A percentile compares a stretch with the other conserved stretches of the same genome.
These are phyloP conservation scores for Scheffersomyces spartinae DNA, from an alignment of 805 yeast species.

Conservation along the genomic window DNA sequence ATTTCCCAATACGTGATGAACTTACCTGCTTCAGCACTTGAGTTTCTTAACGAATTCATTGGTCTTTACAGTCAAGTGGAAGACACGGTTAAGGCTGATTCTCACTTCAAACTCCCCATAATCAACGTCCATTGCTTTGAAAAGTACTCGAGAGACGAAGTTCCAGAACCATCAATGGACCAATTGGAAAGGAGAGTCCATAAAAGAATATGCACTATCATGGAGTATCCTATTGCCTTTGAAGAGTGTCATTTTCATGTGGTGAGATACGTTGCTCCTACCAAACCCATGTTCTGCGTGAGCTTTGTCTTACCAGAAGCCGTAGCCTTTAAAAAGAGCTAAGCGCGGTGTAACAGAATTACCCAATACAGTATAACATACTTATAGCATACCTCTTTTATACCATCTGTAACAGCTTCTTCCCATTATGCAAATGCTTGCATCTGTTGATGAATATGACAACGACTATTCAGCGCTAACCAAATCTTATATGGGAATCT, in stretches of 20 bases:
- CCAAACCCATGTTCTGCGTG: conserved; percentile 92
- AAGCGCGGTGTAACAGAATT: no score
- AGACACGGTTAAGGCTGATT: conserved; percentile 19
- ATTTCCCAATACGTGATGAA: conserved; percentile 84
- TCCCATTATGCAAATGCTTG: no score
- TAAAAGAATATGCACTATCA: conserved; percentile 28
- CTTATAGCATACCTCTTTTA: no score
- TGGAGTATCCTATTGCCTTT: conserved; percentile 37
- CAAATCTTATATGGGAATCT: conserved; percentile 15
- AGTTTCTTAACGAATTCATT: conserved; percentile 64
- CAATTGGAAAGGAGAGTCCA: conserved; percentile 60
- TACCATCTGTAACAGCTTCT: no score
- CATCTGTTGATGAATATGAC: conserved; percentile 6
- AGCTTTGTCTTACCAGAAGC: conserved; percentile 61
- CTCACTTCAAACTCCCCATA: conserved; percentile 51
- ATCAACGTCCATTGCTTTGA: conserved; percentile 90
- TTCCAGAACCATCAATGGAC: conserved; percentile 55
- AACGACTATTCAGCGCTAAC: conserved; percentile 16
- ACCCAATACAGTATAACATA: no score
- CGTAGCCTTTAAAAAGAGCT: conserved; percentile 40
- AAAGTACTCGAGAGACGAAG: conserved; percentile 64
- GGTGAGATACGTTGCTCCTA: conserved; percentile 92
- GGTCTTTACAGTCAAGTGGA: conserved; percentile 50
- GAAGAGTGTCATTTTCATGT: conserved; percentile 53
- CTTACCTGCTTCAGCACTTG: conserved; percentile 85